Conservation (phyloP, 1,284 basidiomycete genomes). For the Crepidotus sp. region DNA sequence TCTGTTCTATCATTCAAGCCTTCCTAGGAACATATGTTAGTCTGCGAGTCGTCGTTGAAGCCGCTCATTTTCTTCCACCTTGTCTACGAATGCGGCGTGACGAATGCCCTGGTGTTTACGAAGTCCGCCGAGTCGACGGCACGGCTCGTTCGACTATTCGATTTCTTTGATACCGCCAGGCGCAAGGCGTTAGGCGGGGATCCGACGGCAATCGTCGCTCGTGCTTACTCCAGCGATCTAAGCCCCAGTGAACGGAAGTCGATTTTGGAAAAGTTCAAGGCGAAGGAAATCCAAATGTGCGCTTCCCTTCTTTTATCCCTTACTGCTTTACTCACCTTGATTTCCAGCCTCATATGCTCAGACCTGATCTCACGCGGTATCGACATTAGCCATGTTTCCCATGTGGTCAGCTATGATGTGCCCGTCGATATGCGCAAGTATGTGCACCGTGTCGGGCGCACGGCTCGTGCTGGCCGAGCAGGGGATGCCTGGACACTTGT, state of each 20-base stretch:
- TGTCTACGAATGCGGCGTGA: constrained; percentile 52
- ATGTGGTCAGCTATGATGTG: constrained; percentile 91
- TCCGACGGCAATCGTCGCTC: constrained; percentile 33
- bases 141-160: constrained; percentile 76
- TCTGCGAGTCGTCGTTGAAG: constrained; percentile 75
- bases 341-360: constrained; percentile 77
- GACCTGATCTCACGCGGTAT: constrained; percentile 97
- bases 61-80: constrained; percentile 88
- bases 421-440: constrained; percentile 98
- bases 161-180: constrained; percentile 67
- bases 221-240: constrained; percentile 85
- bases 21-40: constrained; percentile 79
- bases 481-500: constrained; percentile 93
- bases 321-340: not conserved
- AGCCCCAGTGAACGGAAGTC: constrained; percentile 62
- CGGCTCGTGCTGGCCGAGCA: constrained; percentile 80
- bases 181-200: constrained; percentile 18
- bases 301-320: constrained; percentile 23
- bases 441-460: constrained; percentile 92
- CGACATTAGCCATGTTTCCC: constrained; percentile 84
- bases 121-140: constrained; percentile 90
- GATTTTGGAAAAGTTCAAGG: constrained; percentile 76
- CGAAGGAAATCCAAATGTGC: constrained; percentile 78
- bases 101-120: constrained; percentile 85
- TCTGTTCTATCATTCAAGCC: constrained; percentile 2